Base-by-base conservation (phyloP, 1,284 basidiomycete species). In the Marasmius oreades region DNA sequence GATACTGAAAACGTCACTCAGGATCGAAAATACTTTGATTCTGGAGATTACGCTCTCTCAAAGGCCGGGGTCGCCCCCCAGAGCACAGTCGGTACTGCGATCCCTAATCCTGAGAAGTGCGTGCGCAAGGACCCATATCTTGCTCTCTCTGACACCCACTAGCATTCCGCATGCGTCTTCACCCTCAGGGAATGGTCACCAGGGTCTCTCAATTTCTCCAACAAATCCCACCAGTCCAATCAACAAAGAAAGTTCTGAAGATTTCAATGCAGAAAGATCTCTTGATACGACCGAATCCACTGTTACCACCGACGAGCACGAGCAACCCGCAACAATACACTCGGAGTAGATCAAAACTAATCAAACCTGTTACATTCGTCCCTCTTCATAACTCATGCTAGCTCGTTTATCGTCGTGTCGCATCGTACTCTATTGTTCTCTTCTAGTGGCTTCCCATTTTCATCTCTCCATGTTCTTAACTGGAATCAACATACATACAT, bases 21-120 rank as follows among this genome's bases (percentile, higher is more conserved):
- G 93, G 95, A 97, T 72, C 92, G 95, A 68, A 97, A 97, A 73
- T 98, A 93, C 77, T 98, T 98, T 72, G 95, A 98, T 74, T 98
- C 95, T 59, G 95, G 95, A 61, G 95, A 98, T 73, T 98, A 98
- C 69, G 94, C 94, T 52, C 80, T 98, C 64, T 95, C 93, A 55
- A 97, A 98, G 73, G 95, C 95, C 3, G 95, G 95, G 33, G 90
- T 92, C 42, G 84, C 90, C 22, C 88, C 93, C 47, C 90, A 93
- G 70, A 92, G 84, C 68, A 83, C 86, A 14, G 92, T 96, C 51
- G 95, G 95, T 43, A 97, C 93, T 26, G 90, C 93, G 48, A 97
- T 97, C 64, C 95, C 95, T 23, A 95, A 92, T 71, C 94, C 95
- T 28, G 92, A 97, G 76, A 93, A 92, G 93, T 94, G 68, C 61